Base-by-base conservation (phyloP, 768 basidiomycete genomes). In the Boletus sp. region DNA sequence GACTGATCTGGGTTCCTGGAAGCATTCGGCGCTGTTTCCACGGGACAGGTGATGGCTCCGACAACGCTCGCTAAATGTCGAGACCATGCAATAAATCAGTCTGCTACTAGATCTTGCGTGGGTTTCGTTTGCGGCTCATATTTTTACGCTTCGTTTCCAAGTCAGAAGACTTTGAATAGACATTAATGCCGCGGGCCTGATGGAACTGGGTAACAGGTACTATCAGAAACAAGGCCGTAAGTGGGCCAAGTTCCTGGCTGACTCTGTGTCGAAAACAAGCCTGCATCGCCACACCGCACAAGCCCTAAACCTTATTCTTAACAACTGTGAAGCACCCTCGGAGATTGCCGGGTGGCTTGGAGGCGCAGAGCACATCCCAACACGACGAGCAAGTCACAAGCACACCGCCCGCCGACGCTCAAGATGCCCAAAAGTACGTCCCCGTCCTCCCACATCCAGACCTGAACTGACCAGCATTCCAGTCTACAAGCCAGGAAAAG, bases 401-500 rank as follows among this genome's bases (percentile, higher is more conserved):
- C 59, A 62, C 63, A 59, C 59, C 64, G 56, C 64, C 59, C 59
- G 60, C 65, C 70, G 61, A 64, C 72, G 61, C 72, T 25, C 73
- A 70, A 74, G 70, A 76, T 76, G 75, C 73, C 73, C 65, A 75
- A 66, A 70, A 70, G 75, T 76, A 62, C 17, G 51, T 53, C 25
- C n/a, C 35, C 45, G 11, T 34, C 29, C 35, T 37, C 40, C 11
- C 13, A 10, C 8, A 39, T 49, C 33, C 17, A 32, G 21, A 19
- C 11, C 1, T 1, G 39, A 49, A 38, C 59, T 72, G 54, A 72
- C 50, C 30, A 23, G 43, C 30, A 11, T 40, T 58, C 19, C 59
- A 93, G 93, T 95, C 70, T 93, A 91, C 85, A 95, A 95, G 78
- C 85, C 92, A 72, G 92, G 93, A 76, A 95, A 95, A 83, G 91